Evolutionary conservation across 1,284 basidiomycete genomes (phyloP).

Genomic region (Trametes sp.): DNA sequence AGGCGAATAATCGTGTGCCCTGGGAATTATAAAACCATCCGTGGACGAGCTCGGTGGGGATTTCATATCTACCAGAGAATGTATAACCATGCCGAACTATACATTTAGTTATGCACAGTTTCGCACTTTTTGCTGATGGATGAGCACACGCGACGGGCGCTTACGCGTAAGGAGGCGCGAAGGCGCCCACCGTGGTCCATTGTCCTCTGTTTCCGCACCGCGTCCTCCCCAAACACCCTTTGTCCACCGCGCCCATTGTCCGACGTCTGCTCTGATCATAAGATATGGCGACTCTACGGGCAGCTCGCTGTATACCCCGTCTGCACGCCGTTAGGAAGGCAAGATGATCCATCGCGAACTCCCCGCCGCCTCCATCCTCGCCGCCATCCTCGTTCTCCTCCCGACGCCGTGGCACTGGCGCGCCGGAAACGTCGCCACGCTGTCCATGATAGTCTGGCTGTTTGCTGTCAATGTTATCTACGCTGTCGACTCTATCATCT

Average conservation of each 20-base stretch:
- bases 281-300: not conserved
- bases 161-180: not conserved
- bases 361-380: slow-evolving; percentile 22
- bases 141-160: not conserved
- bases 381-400: slow-evolving; percentile 37
- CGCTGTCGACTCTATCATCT: slow-evolving; percentile 50
- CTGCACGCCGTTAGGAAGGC: not conserved
- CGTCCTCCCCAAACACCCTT: slow-evolving; percentile 1
- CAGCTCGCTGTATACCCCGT: not conserved
- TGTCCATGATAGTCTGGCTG: slow-evolving; percentile 51
- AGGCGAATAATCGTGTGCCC: no score
- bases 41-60: no score
- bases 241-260: not conserved
- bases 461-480: slow-evolving; percentile 46
- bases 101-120: no score
- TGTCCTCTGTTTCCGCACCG: slow-evolving; percentile 1
- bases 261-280: not conserved
- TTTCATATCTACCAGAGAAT: no score
- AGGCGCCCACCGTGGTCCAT: not conserved
- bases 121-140: no score
- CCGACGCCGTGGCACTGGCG: slow-evolving; percentile 42
- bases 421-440: slow-evolving; percentile 50
- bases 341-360: slow-evolving; percentile 12
- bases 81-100: no score
- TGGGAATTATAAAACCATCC: no score